Percentiles rank a stretch among this genome's conserved stretches.
Evolutionary conservation across 2,329 filamentous ascomycete species (phyloP).

Genomic region (Emergomyces pasteurianus): DNA sequence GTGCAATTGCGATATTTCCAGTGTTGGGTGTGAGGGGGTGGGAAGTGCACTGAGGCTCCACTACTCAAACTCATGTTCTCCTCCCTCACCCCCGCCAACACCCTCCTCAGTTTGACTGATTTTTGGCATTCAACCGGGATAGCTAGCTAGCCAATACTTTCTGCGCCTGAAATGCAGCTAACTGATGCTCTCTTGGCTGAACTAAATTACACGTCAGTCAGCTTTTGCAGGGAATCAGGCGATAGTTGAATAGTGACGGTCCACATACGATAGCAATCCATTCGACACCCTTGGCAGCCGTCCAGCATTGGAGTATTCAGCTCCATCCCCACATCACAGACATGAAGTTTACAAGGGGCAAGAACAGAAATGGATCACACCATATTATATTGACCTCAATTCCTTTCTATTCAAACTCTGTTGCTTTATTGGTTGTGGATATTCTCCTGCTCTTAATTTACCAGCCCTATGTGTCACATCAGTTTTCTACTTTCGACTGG

Average conservation of each 20-base stretch:
- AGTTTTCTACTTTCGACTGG: background rate
- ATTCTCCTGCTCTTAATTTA: background rate
- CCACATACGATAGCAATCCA: conserved; percentile 38
- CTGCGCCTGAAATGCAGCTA: background rate
- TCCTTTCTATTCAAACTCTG: background rate
- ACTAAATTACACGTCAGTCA: background rate
- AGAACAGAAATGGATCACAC: background rate
- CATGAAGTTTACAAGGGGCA: background rate
- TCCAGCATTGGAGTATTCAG: conserved; percentile 49
- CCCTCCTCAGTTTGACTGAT: background rate
- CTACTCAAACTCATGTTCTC: background rate
- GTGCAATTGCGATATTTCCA: background rate
- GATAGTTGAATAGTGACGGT: background rate
- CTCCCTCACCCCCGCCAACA: background rate
- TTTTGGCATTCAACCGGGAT: background rate
- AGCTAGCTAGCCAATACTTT: background rate
- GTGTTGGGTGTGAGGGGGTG: background rate
- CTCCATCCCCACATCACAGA: conserved; percentile 31
- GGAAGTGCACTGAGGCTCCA: background rate
- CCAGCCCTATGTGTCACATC: too few species aligned
- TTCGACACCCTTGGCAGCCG: conserved; percentile 82
- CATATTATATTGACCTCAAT: background rate
- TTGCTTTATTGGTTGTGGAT: background rate
- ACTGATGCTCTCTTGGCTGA: background rate
- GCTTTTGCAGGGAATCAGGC: background rate